Base-by-base conservation (phyloP, 305 asterid genomes). In the Plantago coronopus region DNA sequence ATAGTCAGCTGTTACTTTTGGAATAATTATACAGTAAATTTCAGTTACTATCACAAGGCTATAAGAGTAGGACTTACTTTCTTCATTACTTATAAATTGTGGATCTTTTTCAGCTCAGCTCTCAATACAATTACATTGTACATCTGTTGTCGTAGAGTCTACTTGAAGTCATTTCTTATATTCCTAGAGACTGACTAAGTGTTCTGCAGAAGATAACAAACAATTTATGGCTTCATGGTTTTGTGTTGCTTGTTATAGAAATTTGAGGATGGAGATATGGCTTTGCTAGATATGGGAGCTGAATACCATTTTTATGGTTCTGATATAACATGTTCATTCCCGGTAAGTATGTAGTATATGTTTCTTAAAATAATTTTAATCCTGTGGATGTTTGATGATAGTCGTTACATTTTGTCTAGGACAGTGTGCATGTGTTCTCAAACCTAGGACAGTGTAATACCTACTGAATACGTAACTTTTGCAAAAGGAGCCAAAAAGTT, bases 261-360 rank as follows among this genome's bases (percentile, higher is more conserved):
- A 40, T 70, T 89, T 60, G 79, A 78, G 73, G 89, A 89, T 77
- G 97, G 96, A 62, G 97, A 89, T 76, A 89, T 89, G 95, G 91
- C 97, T 48, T 74, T 93, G 84, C 78, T 93, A 14, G 97, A 93
- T 67, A 89, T 93, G 98, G 98, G 98, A 80, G 97, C 97, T 54
- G 98, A 93, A 68, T 86, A 77, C 75, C 89, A 89, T 77, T 93
- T 80, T 79, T 93, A 93, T 79, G 97, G 97, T 78, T 85, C 97
- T 65, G 98, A 93, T 74, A 93, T 93, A 66, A 93, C 98, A 51
- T 89, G 97, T 69, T 89, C 98, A 57, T 93, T 83, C 74, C 98
- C 97, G 54, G 98, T 91, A 75, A 74, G 94, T 71, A 60, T 67
- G 47, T 34, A n/a, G n/a, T n/a, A n/a, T n/a, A 7, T 55, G 56